phyloP scores from a whole-genome alignment of 495 filamentous ascomycete genomes.

The Neurospora tetrasperma region DNA sequence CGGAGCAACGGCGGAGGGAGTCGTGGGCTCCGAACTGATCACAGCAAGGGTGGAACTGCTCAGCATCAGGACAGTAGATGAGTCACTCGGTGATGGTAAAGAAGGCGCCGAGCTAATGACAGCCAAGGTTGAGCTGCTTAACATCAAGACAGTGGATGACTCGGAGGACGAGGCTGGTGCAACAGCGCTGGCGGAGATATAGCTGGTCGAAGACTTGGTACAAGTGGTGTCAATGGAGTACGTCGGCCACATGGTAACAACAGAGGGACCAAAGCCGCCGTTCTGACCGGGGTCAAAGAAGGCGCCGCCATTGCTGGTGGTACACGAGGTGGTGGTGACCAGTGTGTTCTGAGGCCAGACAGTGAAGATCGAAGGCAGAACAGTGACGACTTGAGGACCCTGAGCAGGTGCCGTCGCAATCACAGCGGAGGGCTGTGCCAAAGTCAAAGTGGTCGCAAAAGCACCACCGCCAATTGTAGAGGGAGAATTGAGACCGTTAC shows the following conservation, averaged over 20 bases:
- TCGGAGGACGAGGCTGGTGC: background rate
- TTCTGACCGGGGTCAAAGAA: background rate
- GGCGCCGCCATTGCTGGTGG: background rate
- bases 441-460: conserved; percentile 1
- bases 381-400: conserved; percentile 9
- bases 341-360: conserved; percentile 3
- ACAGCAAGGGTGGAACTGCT: background rate
- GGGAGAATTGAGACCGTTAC: conserved; percentile 1
- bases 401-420: conserved; percentile 1
- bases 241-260: conserved; percentile 5
- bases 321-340: background rate
- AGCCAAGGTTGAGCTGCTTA: background rate
- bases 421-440: background rate
- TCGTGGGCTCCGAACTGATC: background rate
- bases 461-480: background rate
- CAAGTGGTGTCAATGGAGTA: background rate
- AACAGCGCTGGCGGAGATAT: background rate
- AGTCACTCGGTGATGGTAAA: background rate
- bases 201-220: conserved; percentile 1
- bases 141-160: background rate
- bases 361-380: conserved; percentile 5
- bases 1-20: background rate
- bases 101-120: background rate
- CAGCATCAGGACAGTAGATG: background rate
- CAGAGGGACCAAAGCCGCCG: background rate